Conservation (phyloP, 768 basidiomycete species). For the Gloeophyllum trabeum region DNA sequence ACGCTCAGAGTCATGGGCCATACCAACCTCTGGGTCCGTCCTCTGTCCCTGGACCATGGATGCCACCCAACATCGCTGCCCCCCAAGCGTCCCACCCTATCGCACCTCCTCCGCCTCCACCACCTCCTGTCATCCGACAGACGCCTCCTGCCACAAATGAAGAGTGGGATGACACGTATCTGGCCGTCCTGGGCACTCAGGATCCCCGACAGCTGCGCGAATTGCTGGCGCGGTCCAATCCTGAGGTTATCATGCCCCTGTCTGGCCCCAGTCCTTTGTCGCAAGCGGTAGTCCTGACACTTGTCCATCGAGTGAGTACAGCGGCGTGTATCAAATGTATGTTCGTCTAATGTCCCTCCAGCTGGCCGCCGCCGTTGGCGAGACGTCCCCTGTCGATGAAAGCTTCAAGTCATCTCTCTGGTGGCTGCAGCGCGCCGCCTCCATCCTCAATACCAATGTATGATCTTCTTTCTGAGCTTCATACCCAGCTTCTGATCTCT, state of each 20-base stretch:
- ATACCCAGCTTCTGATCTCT: constrained; percentile 5
- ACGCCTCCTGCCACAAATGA: constrained; percentile 47
- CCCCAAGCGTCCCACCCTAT: constrained; percentile 77
- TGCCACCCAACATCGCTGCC: constrained; percentile 53
- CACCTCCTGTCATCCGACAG: constrained; percentile 29
- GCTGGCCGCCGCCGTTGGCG: constrained; percentile 67
- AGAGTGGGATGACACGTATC: constrained; percentile 80
- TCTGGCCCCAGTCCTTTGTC: constrained; percentile 61
- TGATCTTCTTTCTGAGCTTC: constrained; percentile 10
- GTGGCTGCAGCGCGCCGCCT: constrained; percentile 76
- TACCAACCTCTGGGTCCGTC: constrained; percentile 14
- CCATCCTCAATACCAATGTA: constrained; percentile 64
- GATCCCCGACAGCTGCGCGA: constrained; percentile 67
- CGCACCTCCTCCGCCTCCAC: constrained; percentile 40
- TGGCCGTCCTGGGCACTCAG: constrained; percentile 66
- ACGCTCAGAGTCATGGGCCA: constrained; percentile 13
- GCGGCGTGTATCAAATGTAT: not conserved
- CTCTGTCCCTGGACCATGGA: constrained; percentile 37
- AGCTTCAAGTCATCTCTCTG: constrained; percentile 73
- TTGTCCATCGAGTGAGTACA: constrained; percentile 65
- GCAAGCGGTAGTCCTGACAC: constrained; percentile 75
- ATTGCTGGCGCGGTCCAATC: constrained; percentile 60
- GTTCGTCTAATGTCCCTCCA: constrained; percentile 15
- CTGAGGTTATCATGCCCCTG: constrained; percentile 72
- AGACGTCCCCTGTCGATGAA: constrained; percentile 69